A percentile compares a stretch with the other conserved stretches of the same genome.
Conservation (phyloP, 1,139 yeast genomes). For the Protomyces pachydermus region DNA sequence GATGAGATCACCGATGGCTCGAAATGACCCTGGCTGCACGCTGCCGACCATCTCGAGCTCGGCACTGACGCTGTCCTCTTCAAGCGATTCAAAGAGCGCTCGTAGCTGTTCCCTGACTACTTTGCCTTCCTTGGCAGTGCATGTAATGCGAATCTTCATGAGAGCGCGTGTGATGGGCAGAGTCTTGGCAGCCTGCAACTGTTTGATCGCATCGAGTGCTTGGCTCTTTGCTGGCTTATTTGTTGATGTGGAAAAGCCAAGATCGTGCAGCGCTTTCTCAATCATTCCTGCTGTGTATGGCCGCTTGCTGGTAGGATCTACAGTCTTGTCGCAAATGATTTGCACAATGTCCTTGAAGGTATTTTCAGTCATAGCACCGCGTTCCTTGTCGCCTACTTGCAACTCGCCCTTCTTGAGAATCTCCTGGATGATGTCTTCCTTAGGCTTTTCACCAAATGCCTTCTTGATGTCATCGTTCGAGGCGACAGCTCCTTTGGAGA, state of each 20-base stretch:
- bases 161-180: conserved; percentile 92
- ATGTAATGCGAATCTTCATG: conserved; percentile 70
- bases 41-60: conserved; percentile 62
- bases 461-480: conserved; percentile 73
- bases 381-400: conserved; percentile 88
- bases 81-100: conserved; percentile 52
- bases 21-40: conserved; percentile 84
- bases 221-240: conserved; percentile 67
- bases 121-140: conserved; percentile 48
- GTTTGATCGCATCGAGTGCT: conserved; percentile 84
- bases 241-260: conserved; percentile 76
- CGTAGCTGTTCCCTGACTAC: conserved; percentile 49
- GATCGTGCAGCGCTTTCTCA: conserved; percentile 73
- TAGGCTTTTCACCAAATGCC: conserved; percentile 70
- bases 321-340: conserved; percentile 81
- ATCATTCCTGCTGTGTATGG: conserved; percentile 93
- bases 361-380: conserved; percentile 69
- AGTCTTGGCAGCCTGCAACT: conserved; percentile 68
- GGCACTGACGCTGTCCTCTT: conserved; percentile 49
- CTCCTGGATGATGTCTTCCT: conserved; percentile 59
- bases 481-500: conserved; percentile 92
- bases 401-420: conserved; percentile 87
- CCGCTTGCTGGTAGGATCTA: conserved; percentile 82
- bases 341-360: conserved; percentile 78
- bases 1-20: conserved; percentile 60